These are phyloP conservation scores for Ophiocordyceps unilateralis DNA, from an alignment of 2,329 filamentous ascomycete species.

Conservation along the genomic window DNA sequence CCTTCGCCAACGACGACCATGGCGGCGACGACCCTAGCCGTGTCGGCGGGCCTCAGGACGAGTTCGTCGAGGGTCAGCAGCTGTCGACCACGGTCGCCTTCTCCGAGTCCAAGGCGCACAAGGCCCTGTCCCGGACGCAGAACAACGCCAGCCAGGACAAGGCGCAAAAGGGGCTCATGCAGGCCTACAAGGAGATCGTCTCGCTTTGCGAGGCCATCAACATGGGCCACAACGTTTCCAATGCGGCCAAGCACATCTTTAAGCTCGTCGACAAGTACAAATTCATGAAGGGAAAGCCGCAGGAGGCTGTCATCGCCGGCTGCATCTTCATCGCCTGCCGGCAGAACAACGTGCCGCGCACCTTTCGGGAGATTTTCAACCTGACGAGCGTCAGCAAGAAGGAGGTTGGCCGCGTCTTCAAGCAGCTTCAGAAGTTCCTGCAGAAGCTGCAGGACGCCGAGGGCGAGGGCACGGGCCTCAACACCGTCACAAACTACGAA, in stretches of 20 bases:
- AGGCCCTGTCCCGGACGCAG: constrained; percentile 68
- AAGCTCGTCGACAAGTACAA: constrained; percentile 88
- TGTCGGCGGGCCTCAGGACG: constrained; percentile 88
- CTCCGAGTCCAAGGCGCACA: constrained; percentile 52
- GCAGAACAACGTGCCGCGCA: constrained; percentile 70
- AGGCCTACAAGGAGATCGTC: constrained; percentile 80
- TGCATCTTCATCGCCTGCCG: constrained; percentile 97
- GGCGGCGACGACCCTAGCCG: constrained; percentile 92
- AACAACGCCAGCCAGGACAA: constrained; percentile 77
- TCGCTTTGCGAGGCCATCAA: constrained; percentile 72
- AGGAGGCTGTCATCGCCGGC: constrained; percentile 84
- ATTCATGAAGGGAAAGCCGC: constrained; percentile 86
- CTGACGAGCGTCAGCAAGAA: constrained; percentile 92
- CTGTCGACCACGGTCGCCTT: constrained; percentile 79
- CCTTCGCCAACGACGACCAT: constrained; percentile 95
- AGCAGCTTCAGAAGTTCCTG: constrained; percentile 77
- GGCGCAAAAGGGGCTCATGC: constrained; percentile 61
- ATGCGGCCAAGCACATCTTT: constrained; percentile 87
- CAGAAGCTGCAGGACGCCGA: constrained; percentile 49
- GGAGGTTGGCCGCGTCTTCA: constrained; percentile 93
- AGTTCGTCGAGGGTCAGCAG: constrained; percentile 77
- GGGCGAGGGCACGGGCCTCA: constrained; percentile 27
- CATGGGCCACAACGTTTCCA: constrained; percentile 64
- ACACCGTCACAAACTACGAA: constrained; percentile 52
- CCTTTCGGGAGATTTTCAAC: constrained; percentile 86